These are phyloP conservation scores for Rosa rugosa DNA, from an alignment of 306 rosid species.

Conservation along the genomic window DNA sequence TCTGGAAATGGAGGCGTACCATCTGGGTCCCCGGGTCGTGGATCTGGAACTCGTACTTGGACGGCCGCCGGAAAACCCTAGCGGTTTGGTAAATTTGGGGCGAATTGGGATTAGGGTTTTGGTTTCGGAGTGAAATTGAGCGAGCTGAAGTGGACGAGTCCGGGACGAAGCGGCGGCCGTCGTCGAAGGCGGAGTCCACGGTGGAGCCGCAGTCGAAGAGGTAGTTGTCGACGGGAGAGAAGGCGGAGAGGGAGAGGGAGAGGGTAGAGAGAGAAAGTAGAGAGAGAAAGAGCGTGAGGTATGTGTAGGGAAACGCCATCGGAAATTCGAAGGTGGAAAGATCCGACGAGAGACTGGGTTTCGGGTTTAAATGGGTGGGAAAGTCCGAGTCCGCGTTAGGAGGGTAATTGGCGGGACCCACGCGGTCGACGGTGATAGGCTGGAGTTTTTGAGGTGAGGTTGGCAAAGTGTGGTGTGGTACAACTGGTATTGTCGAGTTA, in stretches of 20 bases:
- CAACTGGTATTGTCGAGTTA: not conserved
- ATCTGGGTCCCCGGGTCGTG: conserved; percentile 65
- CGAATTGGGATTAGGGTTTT: conserved; percentile 31
- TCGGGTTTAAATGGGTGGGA: not conserved
- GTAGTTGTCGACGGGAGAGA: conserved; percentile 76
- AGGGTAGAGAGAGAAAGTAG: conserved; percentile 36
- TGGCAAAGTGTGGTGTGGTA: not conserved
- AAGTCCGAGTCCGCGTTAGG: not conserved
- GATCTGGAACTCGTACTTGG: conserved; percentile 59
- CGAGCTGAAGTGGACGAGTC: conserved; percentile 41
- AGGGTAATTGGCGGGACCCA: conserved; percentile 10
- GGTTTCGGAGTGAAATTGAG: conserved; percentile 40
- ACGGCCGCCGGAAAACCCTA: conserved; percentile 61
- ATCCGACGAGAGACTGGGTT: not conserved
- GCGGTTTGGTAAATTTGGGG: conserved; percentile 62
- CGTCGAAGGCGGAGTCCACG: conserved; percentile 42
- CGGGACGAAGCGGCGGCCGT: conserved; percentile 57
- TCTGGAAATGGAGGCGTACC: conserved; percentile 79
- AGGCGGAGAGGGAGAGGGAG: conserved; percentile 42
- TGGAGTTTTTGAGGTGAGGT: not conserved
- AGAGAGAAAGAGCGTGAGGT: conserved; percentile 17
- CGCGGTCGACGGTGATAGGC: conserved; percentile 3
- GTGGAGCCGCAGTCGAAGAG: conserved; percentile 85
- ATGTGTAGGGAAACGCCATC: conserved; percentile 41
- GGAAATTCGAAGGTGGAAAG: not conserved